Evolutionary conservation across 106 monocot species (phyloP), one percentile per base, ranked within the genome.

Genomic region (Allium sativum): DNA sequence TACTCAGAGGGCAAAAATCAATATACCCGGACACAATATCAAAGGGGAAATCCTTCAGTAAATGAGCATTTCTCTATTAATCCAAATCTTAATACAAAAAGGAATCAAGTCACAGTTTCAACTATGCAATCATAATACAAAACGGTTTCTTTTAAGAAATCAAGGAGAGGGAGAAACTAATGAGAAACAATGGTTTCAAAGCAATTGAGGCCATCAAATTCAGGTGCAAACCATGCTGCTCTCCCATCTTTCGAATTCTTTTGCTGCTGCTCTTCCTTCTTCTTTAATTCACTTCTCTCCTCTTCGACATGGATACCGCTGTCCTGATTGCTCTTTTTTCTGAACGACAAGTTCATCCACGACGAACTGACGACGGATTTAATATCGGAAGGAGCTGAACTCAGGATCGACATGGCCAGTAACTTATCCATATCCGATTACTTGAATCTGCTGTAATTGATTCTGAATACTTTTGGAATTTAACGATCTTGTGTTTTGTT

Each of bases 201-300:
- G 77, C 65, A 77, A 45, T 77, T 74, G 70, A 82, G 65, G 46
- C 82, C 82, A 10, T 82, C 82, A 53, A 82, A 82, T 64, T 82
- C 77, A 57, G 70, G 64, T 7, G 77, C 82, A 17, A 82, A 74
- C 16, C 65, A 57, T 7, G 63, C 44, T 14, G 51, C 65, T 61
- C 15, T 48, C 48, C 12, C 12, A 10, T 15, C 48, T 15, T 10
- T 17, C 57, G 15, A 1, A 44, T 48, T 58, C 52, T 9, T 9
- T 67, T 10, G 15, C 52, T 8, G 13, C 52, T 9, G 53, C 53
- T 13, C 7, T 18, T 54, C 16, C 7, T 54, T 17, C 17, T 8
- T 18, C 17, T 14, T 7, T 17, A 4, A 14, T 1, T 8, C 18
- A 4, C 18, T 54, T 48, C 15, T 10, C 10, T 10, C 12, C 12